Base-by-base conservation (phyloP, 2,329 filamentous ascomycete genomes). In the Bipolaris cookei region DNA sequence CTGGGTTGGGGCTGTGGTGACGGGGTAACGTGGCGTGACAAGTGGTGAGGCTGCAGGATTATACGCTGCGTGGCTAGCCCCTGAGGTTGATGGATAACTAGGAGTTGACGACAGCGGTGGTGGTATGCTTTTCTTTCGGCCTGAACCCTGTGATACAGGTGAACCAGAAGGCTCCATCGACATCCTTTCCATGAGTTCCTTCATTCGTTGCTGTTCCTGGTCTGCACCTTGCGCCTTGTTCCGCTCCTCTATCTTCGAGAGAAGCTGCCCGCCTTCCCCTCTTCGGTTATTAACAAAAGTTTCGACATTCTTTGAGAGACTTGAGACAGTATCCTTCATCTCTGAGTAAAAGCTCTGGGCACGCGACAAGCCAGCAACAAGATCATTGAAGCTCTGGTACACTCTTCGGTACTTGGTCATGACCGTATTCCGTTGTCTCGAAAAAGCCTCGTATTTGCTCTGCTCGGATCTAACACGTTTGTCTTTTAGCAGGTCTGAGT, bases 221-320 rank as follows among this genome's bases (percentile, higher is more conserved):
- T 97, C 92, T 30, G 92, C 92, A 35, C 80, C 88, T 48, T 83
- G 86, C 4, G 86, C 84, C 68, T 89, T 89, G 48, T 90, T 87
- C 65, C 90, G 88, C 66, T 90, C 88, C 76, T 97, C 92, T 62
- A 99, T 99, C 66, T 92, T 90, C 65, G 86, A 88, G 34, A 99
- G 84, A 4, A 99, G 84, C 73, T 97, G 91, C 0, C 92, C 91
- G 3, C 95, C 95, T 79, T 99, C 95, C 0, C 91, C 89, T 58
- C 93, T 83, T 49, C 95, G 86, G 76, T 99, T 99, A 80, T 92
- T 96, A 64, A 99, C 93, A 77, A 99, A 99, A 0, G 90, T 90
- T 64, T 98, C 94, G 1, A 99, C 95, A 68, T 99, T 99, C 83
- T 97, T 95, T 68, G 92, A 88, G 38, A 97, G 81, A 72, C 91